A percentile compares a stretch with the other conserved stretches of the same genome.
phyloP scores from a whole-genome alignment of 768 basidiomycete genomes.

The Sarcodon sp. region DNA sequence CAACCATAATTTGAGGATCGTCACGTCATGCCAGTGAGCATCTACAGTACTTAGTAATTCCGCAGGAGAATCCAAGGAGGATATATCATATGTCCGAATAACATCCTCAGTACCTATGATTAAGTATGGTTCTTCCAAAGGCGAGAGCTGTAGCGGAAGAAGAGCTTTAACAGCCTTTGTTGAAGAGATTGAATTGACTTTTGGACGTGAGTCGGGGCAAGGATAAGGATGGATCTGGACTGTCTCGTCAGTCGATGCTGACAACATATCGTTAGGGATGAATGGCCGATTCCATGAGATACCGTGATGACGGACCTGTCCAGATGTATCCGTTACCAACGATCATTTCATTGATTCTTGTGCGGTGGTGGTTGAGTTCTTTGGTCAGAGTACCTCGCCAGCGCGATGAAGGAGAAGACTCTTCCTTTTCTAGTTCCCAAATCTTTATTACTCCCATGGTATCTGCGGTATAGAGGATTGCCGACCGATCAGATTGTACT shows the following conservation, averaged over 20 bases:
- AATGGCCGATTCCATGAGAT: not conserved
- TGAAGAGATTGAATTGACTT: constrained; percentile 44
- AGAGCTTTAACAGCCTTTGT: constrained; percentile 58
- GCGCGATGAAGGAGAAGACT: constrained; percentile 15
- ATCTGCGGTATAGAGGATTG: constrained; percentile 70
- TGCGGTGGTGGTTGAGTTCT: constrained; percentile 66
- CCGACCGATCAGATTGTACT: constrained; percentile 28
- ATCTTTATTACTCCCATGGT: constrained; percentile 83
- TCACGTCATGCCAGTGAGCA: constrained; percentile 87
- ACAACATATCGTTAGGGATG: not conserved
- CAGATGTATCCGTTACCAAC: constrained; percentile 67
- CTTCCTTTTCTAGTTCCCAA: constrained; percentile 51
- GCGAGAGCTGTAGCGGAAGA: constrained; percentile 52
- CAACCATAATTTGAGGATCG: constrained; percentile 61
- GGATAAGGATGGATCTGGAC: constrained; percentile 47
- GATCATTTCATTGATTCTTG: constrained; percentile 64
- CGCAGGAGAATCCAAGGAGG: constrained; percentile 42
- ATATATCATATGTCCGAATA: constrained; percentile 72
- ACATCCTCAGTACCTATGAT: constrained; percentile 79
- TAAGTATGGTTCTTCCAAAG: constrained; percentile 58
- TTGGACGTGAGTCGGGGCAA: constrained; percentile 5
- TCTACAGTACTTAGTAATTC: constrained; percentile 66
- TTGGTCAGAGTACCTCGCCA: constrained; percentile 39
- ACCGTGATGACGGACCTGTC: constrained; percentile 49
- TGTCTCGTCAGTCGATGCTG: constrained; percentile 86